Conservation (phyloP, 108 stramenopile species). For the Nitzschia sp. region DNA sequence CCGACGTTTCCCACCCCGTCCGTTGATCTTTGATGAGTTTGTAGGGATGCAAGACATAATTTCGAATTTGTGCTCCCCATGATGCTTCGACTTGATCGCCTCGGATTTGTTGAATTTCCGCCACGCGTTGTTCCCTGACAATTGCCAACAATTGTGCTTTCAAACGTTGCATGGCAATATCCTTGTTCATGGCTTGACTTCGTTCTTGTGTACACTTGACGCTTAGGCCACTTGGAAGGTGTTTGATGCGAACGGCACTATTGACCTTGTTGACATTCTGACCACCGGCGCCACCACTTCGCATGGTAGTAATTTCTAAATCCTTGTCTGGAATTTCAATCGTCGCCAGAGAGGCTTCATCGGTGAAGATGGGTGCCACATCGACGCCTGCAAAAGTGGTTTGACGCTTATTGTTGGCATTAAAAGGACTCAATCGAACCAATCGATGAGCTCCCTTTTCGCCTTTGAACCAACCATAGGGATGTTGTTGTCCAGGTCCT, state of each 20-base stretch:
- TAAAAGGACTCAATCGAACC: conserved; percentile 92
- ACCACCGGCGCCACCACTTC: conserved; percentile 94
- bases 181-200: conserved; percentile 87
- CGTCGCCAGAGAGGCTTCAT: conserved; percentile 61
- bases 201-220: conserved; percentile 96
- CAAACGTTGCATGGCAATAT: conserved; percentile 84
- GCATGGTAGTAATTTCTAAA: conserved; percentile 85
- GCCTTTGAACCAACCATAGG: conserved; percentile 87
- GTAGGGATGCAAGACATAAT: conserved; percentile 98
- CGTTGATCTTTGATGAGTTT: conserved; percentile 96
- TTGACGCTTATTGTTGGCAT: conserved; percentile 94
- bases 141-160: conserved; percentile 84
- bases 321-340: conserved; percentile 83
- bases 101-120: conserved; percentile 69
- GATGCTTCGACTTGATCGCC: conserved; percentile 85
- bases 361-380: conserved; percentile 82
- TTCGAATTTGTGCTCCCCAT: conserved; percentile 97
- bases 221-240: conserved; percentile 93
- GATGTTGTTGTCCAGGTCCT: conserved; percentile 22
- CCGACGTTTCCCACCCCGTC: conserved; percentile 84
- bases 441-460: conserved; percentile 96
- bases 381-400: conserved; percentile 97
- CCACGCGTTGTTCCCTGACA: conserved; percentile 69
- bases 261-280: conserved; percentile 99
- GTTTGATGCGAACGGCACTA: conserved; percentile 94